These are phyloP conservation scores for Torulaspora pretoriensis DNA, from an alignment of 1,139 yeast species.

Conservation along the genomic window DNA sequence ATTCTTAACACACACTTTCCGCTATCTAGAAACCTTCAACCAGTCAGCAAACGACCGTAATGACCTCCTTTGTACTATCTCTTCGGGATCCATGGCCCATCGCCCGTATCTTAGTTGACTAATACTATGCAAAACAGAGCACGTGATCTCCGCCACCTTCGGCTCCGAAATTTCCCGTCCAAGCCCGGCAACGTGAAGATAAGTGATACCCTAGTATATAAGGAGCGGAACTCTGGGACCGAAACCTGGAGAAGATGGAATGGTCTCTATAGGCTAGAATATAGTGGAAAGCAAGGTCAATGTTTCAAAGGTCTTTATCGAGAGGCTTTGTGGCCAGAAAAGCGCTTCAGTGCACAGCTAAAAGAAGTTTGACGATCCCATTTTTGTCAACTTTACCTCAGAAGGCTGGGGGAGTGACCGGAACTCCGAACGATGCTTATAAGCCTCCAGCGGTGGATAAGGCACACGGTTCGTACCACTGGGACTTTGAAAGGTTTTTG, in stretches of 20 bases:
- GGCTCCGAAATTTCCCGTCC: not conserved
- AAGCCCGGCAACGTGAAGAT: not conserved
- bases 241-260: not conserved
- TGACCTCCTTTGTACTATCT: not conserved
- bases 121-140: too few species aligned
- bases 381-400: constrained; percentile 55
- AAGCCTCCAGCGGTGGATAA: constrained; percentile 53
- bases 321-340: constrained; percentile 16
- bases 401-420: constrained; percentile 72
- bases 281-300: not conserved
- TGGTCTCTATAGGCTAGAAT: not conserved
- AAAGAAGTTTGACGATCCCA: constrained; percentile 39
- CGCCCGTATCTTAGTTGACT: too few species aligned
- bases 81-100: too few species aligned
- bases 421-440: constrained; percentile 73
- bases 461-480: constrained; percentile 64
- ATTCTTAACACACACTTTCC: not conserved
- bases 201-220: not conserved
- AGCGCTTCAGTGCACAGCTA: constrained; percentile 35
- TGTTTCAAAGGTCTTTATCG: constrained; percentile 17
- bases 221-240: too few species aligned
- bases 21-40: not conserved
- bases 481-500: constrained; percentile 64
- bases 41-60: not conserved
- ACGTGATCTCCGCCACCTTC: not conserved